Base-by-base conservation (phyloP, 140 eudicot genomes). In the Erigeron philadelphicus region DNA sequence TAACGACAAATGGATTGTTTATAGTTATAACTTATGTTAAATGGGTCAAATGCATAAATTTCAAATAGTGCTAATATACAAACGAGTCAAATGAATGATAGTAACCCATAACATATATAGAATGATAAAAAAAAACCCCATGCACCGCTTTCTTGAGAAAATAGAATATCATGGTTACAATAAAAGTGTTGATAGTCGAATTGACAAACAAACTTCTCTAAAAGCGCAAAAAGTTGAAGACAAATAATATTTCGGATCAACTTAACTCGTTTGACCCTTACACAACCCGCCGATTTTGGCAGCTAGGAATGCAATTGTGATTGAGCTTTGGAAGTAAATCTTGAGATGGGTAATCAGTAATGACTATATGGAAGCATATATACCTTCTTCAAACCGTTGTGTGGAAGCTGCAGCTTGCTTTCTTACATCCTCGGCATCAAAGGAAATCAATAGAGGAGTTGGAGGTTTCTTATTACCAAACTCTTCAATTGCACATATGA, bases 381-480 rank as follows among this genome's bases (percentile, higher is more conserved):
- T 78, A 89, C 98, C 98, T 86, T 93, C 90, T 63, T 83, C 84
- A 83, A 89, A 89, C 80, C 98, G 82, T 67, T 61, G 80, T 40
- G 95, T 89, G 64, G 98, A 93, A 75, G 90, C 96, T 72, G 96
- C 89, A 12, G 98, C 96, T 76, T 93, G 98, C 74, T 87, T 87
- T 79, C 96, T 81, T 66, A 93, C 70, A 40, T 83, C 89, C 59
- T 93, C 94, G 8, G 84, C 75, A 66, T 93, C 84, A 76, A 79
- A 89, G 10, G 94, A 83, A 78, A 93, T 84, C 80, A 93, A 71
- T 45, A 86, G 68, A 53, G 96, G 98, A 15, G 80, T 38, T 41
- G 93, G 79, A 41, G 96, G 96, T 31, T 79, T 79, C 76, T 81
- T 81, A 70, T 76, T 75, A 76, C 79, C 66, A 61, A 87, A 89